These are phyloP conservation scores for Helichrysum umbraculigerum DNA, from an alignment of 129 eudicot genomes.

Conservation along the genomic window DNA sequence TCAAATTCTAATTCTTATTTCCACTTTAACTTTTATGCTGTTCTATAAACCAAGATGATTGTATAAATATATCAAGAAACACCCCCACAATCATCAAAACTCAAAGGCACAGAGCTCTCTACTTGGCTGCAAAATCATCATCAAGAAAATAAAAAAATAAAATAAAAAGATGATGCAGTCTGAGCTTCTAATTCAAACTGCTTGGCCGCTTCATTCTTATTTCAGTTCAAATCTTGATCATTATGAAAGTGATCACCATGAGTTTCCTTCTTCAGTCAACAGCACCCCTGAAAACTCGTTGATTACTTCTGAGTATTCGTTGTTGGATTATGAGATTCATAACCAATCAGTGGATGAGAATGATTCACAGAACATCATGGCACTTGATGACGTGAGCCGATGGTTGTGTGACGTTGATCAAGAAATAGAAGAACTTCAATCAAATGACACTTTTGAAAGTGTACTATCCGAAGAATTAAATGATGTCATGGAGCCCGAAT, in stretches of 20 bases:
- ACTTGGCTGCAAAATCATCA: conserved; percentile 7
- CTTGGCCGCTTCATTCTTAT: conserved; percentile 43
- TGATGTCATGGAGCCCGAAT: conserved; percentile 43
- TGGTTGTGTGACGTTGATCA: conserved; percentile 48
- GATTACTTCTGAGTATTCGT: conserved; percentile 39
- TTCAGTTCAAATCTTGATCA: conserved; percentile 41
- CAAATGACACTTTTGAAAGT: conserved; percentile 1
- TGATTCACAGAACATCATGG: conserved; percentile 24
- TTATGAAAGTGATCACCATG: conserved; percentile 16
- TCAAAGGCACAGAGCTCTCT: conserved; percentile 1
- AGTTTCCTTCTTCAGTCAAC: conserved; percentile 37
- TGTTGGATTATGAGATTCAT: conserved; percentile 34
- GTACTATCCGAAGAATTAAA: conserved; percentile 29
- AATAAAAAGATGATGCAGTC: conserved; percentile 46
- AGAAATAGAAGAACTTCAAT: conserved; percentile 22
- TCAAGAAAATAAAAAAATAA: conserved; percentile 16
- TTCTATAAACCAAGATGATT: conserved; percentile 18
- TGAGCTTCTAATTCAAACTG: conserved; percentile 42
- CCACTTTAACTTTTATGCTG: conserved; percentile 30
- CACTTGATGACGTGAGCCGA: conserved; percentile 39
- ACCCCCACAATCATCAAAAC: conserved; percentile 25
- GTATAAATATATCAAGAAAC: conserved; percentile 31
- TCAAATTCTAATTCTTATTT: conserved; percentile 29
- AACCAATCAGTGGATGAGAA: conserved; percentile 14
- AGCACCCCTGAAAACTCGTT: conserved; percentile 41